phyloP scores from a whole-genome alignment of 306 rosid species.

The Glycine soja region DNA sequence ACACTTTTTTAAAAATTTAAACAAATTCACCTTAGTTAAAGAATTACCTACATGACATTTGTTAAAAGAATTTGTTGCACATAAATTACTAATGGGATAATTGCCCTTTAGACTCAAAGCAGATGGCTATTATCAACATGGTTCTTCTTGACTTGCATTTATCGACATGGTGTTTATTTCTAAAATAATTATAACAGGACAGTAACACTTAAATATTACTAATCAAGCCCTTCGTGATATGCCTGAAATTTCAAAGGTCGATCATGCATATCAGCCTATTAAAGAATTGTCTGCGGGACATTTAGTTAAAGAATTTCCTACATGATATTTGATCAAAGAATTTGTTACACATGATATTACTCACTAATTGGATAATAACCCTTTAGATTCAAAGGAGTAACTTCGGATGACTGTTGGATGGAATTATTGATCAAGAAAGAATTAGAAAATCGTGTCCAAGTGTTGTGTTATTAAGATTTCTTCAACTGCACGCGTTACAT shows the following conservation, averaged over 20 bases:
- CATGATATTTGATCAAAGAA: neutral
- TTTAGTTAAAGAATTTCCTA: neutral
- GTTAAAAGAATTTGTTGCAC: neutral
- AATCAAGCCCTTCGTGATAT: too few relatives aligned
- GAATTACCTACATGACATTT: neutral
- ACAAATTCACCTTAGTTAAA: too few relatives aligned
- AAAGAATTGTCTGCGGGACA: too few relatives aligned
- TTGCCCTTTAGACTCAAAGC: too few relatives aligned
- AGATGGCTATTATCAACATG: too few relatives aligned
- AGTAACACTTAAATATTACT: too few relatives aligned
- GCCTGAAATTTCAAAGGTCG: neutral
- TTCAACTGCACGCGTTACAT: neutral
- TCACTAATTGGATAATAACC: neutral
- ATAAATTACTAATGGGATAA: neutral
- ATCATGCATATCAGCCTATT: too few relatives aligned
- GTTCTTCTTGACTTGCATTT: neutral
- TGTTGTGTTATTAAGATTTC: neutral
- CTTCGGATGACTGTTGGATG: too few relatives aligned
- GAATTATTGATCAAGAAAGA: too few relatives aligned
- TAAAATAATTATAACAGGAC: neutral
- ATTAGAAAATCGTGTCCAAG: too few relatives aligned
- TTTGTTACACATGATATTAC: neutral
- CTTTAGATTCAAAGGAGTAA: neutral
- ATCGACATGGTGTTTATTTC: neutral
- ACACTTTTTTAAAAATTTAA: too few relatives aligned